Evolutionary conservation across 2,329 filamentous ascomycete species (phyloP), one percentile per base, ranked within the genome.

Genomic region (Blastomyces parvus): DNA sequence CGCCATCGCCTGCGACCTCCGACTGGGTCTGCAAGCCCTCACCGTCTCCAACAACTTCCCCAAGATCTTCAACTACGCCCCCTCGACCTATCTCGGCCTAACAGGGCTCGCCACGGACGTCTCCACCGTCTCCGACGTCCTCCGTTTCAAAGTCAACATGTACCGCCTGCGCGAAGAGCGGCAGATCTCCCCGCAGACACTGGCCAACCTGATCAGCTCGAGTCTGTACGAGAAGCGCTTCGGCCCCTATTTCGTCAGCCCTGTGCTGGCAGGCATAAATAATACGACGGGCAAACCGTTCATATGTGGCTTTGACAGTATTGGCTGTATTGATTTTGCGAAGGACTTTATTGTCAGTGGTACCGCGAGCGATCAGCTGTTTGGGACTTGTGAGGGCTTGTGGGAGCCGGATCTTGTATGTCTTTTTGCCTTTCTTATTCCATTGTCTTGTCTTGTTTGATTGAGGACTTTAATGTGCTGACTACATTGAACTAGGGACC

Each of bases 71-170:
- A 87, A 88, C 78, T 97, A 96, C 84, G 91, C 91, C 69, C 77
- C 80, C 74, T 90, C 93, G 74, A 90, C 94, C 72, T 97, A 95
- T 80, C 89, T 99, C 44, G 94, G 94, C 63, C 87, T 99, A 66
- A 97, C 94, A 4, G 94, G 94, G 63, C 89, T 99, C 60, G 94
- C 94, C 66, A 99, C 94, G 71, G 94, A 99, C 77, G 91, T 99
- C 68, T 86, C 85, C 68, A 97, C 93, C 70, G 93, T 99, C 70
- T 89, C 88, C 72, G 93, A 99, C 80, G 88, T 97, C 70, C 96
- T 99, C 85, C 91, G 94, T 74, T 97, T 96, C 87, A 99, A 99
- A 84, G 91, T 96, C 78, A 99, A 99, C 85, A 95, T 99, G 90
- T 99, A 99, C 85, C 90, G 94, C 69, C 86, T 99, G 73, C 90